phyloP scores from a whole-genome alignment of 768 basidiomycete species.

The Auricularia heimuer region DNA sequence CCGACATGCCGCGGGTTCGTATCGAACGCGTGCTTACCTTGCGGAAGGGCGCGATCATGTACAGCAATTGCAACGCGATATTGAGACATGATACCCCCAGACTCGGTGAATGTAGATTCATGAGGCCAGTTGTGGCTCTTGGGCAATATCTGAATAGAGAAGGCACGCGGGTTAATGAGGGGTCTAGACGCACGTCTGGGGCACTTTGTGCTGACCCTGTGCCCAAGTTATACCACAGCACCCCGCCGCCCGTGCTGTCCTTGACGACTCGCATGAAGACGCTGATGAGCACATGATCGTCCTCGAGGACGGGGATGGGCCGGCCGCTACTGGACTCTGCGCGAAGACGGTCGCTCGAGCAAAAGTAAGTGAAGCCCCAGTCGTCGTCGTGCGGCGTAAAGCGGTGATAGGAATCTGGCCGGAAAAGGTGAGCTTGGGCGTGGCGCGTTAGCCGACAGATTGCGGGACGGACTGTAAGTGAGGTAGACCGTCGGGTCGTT shows the following conservation, averaged over 20 bases:
- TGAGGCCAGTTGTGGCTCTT: not conserved
- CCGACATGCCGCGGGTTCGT: not conserved
- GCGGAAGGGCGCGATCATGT: conserved; percentile 2
- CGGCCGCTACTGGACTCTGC: not conserved
- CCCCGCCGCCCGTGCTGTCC: not conserved
- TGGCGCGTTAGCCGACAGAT: not conserved
- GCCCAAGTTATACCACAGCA: conserved; percentile 1
- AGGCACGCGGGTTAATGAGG: not conserved
- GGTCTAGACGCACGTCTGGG: not conserved
- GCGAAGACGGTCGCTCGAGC: not conserved
- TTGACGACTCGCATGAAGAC: conserved; percentile 1
- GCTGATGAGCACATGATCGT: not conserved
- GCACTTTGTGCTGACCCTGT: not conserved
- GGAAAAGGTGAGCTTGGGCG: not conserved
- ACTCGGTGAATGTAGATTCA: not conserved
- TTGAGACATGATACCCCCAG: not conserved
- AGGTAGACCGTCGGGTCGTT: conserved; percentile 3
- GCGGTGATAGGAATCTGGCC: conserved; percentile 1
- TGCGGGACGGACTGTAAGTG: not conserved
- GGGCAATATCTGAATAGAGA: not conserved
- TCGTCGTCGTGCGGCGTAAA: conserved; percentile 1
- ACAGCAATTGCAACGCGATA: not conserved
- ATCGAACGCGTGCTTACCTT: not conserved
- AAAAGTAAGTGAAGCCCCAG: conserved; percentile 3
- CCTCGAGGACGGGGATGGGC: not conserved